Evolutionary conservation across 345 rosid species (phyloP).

Genomic region (Chamaenerion angustifolium): DNA sequence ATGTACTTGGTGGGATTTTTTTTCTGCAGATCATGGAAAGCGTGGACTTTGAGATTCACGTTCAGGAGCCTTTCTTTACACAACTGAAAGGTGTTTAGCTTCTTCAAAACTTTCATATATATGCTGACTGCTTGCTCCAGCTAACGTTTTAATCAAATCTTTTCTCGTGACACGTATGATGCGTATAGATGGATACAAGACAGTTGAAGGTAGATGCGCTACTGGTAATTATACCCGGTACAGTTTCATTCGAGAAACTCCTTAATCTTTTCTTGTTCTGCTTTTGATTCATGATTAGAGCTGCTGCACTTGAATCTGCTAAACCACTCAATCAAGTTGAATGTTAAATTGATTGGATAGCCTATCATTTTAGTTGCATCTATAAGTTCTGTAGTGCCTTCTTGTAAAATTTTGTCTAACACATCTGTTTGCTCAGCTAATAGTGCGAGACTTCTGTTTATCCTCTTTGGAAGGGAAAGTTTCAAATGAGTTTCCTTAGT

Average conservation of each 20-base stretch:
- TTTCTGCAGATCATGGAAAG: conserved; percentile 37
- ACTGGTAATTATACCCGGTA: conserved; percentile 50
- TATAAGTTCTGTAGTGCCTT: too few species aligned
- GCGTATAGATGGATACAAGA: conserved; percentile 52
- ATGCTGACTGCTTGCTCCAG: too few species aligned
- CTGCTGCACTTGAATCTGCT: too few species aligned
- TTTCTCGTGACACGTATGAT: neutral
- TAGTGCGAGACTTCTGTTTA: too few species aligned
- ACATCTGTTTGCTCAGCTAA: too few species aligned
- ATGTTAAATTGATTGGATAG: too few species aligned
- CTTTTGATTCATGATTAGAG: too few species aligned
- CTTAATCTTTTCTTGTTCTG: too few species aligned
- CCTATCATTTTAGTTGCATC: too few species aligned
- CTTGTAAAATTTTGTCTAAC: too few species aligned
- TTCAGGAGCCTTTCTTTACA: conserved; percentile 65
- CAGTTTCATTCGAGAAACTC: neutral
- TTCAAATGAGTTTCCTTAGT: conserved; percentile 3
- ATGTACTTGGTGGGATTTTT: neutral
- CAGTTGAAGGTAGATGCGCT: conserved; percentile 79
- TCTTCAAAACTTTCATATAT: neutral
- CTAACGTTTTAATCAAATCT: neutral
- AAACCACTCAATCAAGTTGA: too few species aligned
- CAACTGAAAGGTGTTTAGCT: conserved; percentile 39
- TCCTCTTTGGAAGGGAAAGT: neutral
- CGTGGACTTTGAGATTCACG: conserved; percentile 47